Evolutionary conservation across 257 asterid genomes (phyloP), one percentile per base, ranked within the genome.

Genomic region (Vinca minor): DNA sequence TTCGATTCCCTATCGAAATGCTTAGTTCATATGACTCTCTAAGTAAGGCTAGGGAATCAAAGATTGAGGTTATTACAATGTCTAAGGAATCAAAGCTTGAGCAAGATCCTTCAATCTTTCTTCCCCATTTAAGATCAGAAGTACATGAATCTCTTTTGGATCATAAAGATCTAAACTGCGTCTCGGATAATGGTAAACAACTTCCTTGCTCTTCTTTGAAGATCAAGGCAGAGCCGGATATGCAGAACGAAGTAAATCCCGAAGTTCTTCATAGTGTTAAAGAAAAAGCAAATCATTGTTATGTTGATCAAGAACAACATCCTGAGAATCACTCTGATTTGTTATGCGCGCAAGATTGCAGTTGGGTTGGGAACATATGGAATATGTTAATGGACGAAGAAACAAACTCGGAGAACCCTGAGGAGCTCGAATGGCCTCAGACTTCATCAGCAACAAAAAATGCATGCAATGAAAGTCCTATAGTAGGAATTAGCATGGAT

Each of bases 301-400:
- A 12, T 21, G 39, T 42, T 42, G 53, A 63, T 63, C 59, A 47
- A 29, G 38, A 14, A 20, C 18, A 23, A 20, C 18, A 23, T 46
- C 34, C 42, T 18, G 39, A 44, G 18, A 25, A 62, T 62, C 29
- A 28, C 5, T 15, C 47, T 42, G 18, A 42, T 42, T 42, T 12
- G 5, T 42, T 42, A n/a, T n/a, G n/a, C n/a, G n/a, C n/a, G n/a
- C n/a, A n/a, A n/a, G 38, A 38, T 20, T 39, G 42, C 29, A 5
- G 26, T 21, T 20, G 63, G 57, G 55, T 69, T 42, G 73, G 62
- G 46, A 32, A 21, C 47, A 29, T 70, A 20, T 36, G 28, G 13
- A 59, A 44, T 5, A 68, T 41, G 34, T 29, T 59, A 52, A 18
- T 36, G 41, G 66, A 59, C 11, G 42, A 56, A 12, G 72, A 68